These are phyloP conservation scores for Thelephora aurantiotincta DNA, from an alignment of 768 basidiomycete genomes.

Conservation along the genomic window DNA sequence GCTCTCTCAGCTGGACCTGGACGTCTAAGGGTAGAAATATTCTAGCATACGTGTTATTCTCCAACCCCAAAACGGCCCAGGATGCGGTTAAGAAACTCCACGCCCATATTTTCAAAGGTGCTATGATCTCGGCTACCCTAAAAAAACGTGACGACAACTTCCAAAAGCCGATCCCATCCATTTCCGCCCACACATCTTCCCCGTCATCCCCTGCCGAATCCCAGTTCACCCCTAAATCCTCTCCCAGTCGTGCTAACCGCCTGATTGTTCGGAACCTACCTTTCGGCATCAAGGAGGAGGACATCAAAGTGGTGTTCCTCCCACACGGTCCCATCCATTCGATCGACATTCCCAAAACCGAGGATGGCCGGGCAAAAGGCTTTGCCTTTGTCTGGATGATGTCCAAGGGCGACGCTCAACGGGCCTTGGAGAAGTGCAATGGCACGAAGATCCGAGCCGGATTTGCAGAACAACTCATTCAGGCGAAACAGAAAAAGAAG, in stretches of 20 bases:
- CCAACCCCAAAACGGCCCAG: constrained; percentile 48
- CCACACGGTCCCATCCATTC: constrained; percentile 81
- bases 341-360: constrained; percentile 55
- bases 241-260: constrained; percentile 60
- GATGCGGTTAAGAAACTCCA: constrained; percentile 72
- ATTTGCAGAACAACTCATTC: constrained; percentile 36
- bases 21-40: not conserved
- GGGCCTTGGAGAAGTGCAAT: constrained; percentile 68
- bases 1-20: not conserved
- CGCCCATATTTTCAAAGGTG: constrained; percentile 86
- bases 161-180: constrained; percentile 26
- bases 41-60: constrained; percentile 62
- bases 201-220: constrained; percentile 7
- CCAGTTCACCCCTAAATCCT: constrained; percentile 20
- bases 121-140: constrained; percentile 70
- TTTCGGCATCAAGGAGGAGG: constrained; percentile 70
- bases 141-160: constrained; percentile 74
- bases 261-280: constrained; percentile 88
- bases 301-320: constrained; percentile 75
- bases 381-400: constrained; percentile 96
- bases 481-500: constrained; percentile 56
- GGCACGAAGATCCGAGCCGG: constrained; percentile 57
- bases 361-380: constrained; percentile 40
- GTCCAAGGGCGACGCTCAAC: constrained; percentile 71
- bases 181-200: constrained; percentile 11